Conservation (phyloP, 352 stramenopile species). For the Globisporangium nagaii region DNA sequence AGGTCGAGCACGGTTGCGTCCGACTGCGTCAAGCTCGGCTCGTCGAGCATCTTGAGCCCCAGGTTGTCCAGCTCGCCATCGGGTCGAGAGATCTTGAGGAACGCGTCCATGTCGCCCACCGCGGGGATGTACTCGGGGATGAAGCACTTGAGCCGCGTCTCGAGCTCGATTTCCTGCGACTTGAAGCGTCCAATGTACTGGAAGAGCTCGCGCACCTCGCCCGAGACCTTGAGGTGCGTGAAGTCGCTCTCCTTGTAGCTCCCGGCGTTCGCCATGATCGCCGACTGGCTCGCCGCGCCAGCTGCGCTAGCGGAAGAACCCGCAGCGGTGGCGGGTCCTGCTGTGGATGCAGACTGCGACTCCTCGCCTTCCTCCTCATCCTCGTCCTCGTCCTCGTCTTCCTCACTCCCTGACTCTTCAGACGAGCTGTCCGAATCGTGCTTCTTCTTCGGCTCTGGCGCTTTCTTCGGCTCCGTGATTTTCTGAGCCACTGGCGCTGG, state of each 20-base stretch:
- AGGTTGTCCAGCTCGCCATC: slow-evolving; percentile 87
- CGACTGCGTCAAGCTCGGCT: slow-evolving; percentile 89
- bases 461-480: slow-evolving; percentile 33
- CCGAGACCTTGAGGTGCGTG: slow-evolving; percentile 83
- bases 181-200: slow-evolving; percentile 94
- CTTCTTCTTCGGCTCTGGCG: slow-evolving; percentile 43
- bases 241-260: slow-evolving; percentile 89
- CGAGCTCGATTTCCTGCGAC: slow-evolving; percentile 92
- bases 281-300: slow-evolving; percentile 23
- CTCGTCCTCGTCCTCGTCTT: slow-evolving; percentile 65
- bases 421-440: slow-evolving; percentile 62
- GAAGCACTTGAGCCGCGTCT: slow-evolving; percentile 95
- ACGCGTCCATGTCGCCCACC: slow-evolving; percentile 95
- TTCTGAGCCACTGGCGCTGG: slow-evolving; percentile 14
- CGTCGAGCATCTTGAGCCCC: slow-evolving; percentile 92
- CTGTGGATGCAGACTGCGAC: slow-evolving; percentile 16
- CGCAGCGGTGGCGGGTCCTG: slow-evolving; percentile 6
- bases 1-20: slow-evolving; percentile 94
- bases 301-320: slow-evolving; percentile 1
- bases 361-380: slow-evolving; percentile 49
- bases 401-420: slow-evolving; percentile 57
- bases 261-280: slow-evolving; percentile 61
- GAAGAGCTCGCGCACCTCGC: slow-evolving; percentile 90
- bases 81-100: slow-evolving; percentile 94
- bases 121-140: slow-evolving; percentile 96